Evolutionary conservation across 371 early-diverging fungal genomes (phyloP).

Genomic region (Coemansia sp.): DNA sequence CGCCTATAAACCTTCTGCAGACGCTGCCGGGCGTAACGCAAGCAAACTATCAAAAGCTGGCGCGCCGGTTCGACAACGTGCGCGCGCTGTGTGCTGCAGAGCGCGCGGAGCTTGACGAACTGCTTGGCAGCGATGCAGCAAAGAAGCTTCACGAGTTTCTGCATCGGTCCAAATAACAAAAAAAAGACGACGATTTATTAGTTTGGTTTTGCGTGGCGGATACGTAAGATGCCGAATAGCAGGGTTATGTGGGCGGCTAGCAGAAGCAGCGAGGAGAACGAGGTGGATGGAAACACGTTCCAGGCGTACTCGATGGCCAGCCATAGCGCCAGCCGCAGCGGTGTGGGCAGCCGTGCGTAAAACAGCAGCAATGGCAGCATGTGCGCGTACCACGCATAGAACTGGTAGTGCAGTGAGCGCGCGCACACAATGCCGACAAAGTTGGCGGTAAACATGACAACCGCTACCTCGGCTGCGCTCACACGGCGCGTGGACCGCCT

Average conservation of each 20-base stretch:
- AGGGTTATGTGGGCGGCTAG: slow-evolving; percentile 55
- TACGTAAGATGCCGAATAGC: slow-evolving; percentile 41
- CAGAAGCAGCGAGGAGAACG: slow-evolving; percentile 55
- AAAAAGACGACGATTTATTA: neutral
- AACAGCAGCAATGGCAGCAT: slow-evolving; percentile 80
- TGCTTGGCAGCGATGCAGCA: slow-evolving; percentile 62
- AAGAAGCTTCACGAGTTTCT: slow-evolving; percentile 59
- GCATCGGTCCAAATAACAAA: slow-evolving; percentile 15
- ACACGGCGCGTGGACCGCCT: neutral
- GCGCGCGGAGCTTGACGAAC: slow-evolving; percentile 49
- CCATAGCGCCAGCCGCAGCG: slow-evolving; percentile 20
- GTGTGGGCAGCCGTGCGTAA: slow-evolving; percentile 38
- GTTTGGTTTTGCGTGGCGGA: neutral
- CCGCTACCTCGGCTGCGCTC: slow-evolving; percentile 35
- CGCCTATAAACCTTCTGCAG: slow-evolving; percentile 67
- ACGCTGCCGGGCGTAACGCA: slow-evolving; percentile 82
- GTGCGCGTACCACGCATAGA: slow-evolving; percentile 92
- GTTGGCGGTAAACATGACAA: slow-evolving; percentile 73
- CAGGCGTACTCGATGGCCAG: slow-evolving; percentile 69
- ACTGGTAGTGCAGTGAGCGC: slow-evolving; percentile 91
- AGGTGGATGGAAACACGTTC: slow-evolving; percentile 78
- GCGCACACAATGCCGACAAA: slow-evolving; percentile 87
- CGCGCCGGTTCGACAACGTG: slow-evolving; percentile 63
- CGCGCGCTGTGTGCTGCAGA: slow-evolving; percentile 60
- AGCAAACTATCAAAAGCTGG: slow-evolving; percentile 72